These are phyloP conservation scores for Annulohypoxylon maeteangense DNA, from an alignment of 495 filamentous ascomycete genomes.

Conservation along the genomic window DNA sequence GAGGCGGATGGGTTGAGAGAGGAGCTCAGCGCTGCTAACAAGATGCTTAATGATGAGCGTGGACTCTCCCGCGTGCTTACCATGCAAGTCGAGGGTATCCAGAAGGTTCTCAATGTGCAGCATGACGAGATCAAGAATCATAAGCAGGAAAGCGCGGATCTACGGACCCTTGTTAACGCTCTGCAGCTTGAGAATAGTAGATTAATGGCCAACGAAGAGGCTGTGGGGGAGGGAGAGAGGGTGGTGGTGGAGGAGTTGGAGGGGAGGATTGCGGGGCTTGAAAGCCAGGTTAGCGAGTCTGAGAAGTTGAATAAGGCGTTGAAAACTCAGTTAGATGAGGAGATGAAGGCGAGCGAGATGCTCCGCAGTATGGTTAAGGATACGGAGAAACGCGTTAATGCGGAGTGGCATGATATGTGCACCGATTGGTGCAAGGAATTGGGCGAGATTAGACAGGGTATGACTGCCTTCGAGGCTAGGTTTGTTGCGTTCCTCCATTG, in stretches of 20 bases:
- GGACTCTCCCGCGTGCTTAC: slow-evolving; percentile 3
- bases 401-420: not conserved
- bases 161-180: not conserved
- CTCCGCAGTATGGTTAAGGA: not conserved
- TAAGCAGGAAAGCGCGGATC: not conserved
- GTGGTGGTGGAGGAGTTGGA: not conserved
- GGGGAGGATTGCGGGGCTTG: not conserved
- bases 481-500: not conserved
- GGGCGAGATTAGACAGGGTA: not conserved
- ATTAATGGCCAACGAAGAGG: not conserved
- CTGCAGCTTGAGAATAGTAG: slow-evolving; percentile 1
- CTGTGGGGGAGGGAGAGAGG: not conserved
- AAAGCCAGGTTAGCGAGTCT: not conserved
- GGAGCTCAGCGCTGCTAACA: not conserved
- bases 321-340: not conserved
- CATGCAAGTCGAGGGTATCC: slow-evolving; percentile 10
- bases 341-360: not conserved
- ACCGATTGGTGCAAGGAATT: not conserved
- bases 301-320: not conserved
- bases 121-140: slow-evolving; percentile 27
- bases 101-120: slow-evolving; percentile 1
- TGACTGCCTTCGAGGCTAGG: not conserved
- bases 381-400: not conserved
- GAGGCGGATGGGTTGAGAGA: not conserved
- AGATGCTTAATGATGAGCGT: not conserved